Evolutionary conservation across 306 rosid species (phyloP).

Genomic region (Neltuma alba): DNA sequence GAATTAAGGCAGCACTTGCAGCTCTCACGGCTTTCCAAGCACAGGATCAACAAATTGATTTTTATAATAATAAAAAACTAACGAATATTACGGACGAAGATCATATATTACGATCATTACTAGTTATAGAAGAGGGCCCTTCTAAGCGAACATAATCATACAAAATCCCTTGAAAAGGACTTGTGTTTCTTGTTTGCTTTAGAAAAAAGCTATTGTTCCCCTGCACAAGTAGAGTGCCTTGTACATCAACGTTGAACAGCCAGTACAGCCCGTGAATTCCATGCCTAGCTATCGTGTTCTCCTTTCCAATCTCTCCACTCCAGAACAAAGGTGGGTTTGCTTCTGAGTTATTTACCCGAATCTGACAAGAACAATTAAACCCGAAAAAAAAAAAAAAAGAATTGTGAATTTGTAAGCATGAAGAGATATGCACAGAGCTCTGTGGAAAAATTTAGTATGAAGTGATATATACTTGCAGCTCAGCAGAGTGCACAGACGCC

Average conservation of each 20-base stretch:
- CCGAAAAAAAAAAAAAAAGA: not conserved
- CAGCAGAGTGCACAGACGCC: conserved; percentile 66
- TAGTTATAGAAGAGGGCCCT: conserved; percentile 32
- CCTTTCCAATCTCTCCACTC: conserved; percentile 63
- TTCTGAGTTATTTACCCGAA: conserved; percentile 47
- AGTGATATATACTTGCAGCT: conserved; percentile 54
- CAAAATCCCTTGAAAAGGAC: conserved; percentile 64
- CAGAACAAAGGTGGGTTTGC: conserved; percentile 46
- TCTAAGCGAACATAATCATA: conserved; percentile 63
- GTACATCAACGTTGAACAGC: conserved; percentile 41
- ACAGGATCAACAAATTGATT: not conserved
- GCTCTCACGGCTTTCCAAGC: not conserved
- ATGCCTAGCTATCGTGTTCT: conserved; percentile 69
- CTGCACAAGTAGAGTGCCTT: conserved; percentile 28
- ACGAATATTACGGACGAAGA: not conserved
- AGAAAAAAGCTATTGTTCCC: conserved; percentile 57
- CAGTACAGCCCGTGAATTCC: conserved; percentile 64
- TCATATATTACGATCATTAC: not conserved
- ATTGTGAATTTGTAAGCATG: not conserved
- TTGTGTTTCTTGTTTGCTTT: conserved; percentile 47
- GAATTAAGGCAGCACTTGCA: not conserved
- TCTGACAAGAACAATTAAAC: conserved; percentile 34
- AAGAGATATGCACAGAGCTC: not conserved
- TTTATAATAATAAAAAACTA: not conserved
- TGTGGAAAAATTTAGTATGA: not conserved